Evolutionary conservation across 768 basidiomycete genomes (phyloP).

Genomic region (Naganishia vaughanmartiniae): DNA sequence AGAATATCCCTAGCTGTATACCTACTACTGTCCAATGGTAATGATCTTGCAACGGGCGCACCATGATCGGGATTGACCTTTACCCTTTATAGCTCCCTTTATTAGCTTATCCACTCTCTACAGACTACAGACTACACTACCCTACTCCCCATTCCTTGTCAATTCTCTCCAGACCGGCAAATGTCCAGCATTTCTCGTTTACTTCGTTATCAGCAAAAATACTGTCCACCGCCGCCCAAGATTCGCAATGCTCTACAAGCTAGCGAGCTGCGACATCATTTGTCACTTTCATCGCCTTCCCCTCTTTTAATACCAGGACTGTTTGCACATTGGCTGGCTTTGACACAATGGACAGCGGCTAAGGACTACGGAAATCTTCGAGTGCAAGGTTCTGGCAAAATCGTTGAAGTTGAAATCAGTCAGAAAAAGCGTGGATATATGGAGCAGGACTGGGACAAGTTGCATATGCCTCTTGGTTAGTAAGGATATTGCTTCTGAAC

Average conservation of each 20-base stretch:
- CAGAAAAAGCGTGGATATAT: slow-evolving; percentile 44
- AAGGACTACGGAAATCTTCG: slow-evolving; percentile 6
- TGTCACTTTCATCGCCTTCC: background rate
- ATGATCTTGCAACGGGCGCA: no score
- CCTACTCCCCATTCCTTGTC: no score
- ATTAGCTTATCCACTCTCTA: no score
- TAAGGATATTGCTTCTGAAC: background rate
- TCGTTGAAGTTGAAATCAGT: slow-evolving; percentile 46
- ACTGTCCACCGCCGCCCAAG: background rate
- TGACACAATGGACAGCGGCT: background rate
- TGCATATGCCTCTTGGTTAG: slow-evolving; percentile 47
- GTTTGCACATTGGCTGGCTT: slow-evolving; percentile 8
- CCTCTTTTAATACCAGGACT: slow-evolving; percentile 15
- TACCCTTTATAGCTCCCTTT: no score
- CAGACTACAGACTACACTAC: no score
- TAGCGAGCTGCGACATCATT: slow-evolving; percentile 9
- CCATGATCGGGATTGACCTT: no score
- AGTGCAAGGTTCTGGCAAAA: slow-evolving; percentile 26
- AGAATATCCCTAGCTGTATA: no score
- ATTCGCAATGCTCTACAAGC: background rate
- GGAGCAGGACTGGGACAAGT: slow-evolving; percentile 39
- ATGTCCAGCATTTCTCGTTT: background rate
- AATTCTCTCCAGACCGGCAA: background rate
- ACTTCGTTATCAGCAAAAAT: background rate
- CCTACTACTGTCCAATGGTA: no score